Base-by-base conservation (phyloP, 805 yeast species). In the Starmera dryadoides region DNA sequence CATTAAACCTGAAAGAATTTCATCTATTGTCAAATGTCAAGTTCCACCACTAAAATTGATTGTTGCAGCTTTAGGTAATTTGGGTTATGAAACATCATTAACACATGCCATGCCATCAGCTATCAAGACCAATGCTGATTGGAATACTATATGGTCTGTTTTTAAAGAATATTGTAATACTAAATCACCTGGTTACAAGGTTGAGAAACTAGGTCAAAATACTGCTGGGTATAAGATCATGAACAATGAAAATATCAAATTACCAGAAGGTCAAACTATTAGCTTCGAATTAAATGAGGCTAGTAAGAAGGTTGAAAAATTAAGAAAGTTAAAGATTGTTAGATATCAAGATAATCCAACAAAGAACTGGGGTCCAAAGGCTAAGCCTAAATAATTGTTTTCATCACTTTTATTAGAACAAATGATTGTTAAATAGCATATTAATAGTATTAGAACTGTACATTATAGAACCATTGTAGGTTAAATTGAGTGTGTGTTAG, bases 361-460 rank as follows among this genome's bases (percentile, higher is more conserved):
- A 1, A 86, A 85, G 57, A 81, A 86, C 58, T 93, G 99, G 99
- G 99, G 99, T 2, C 99, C 98, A 29, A 86, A 84, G 64, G 78
- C 96, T 3, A 79, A 83, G 53, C 94, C 95, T 30, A 55, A 53
- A 43, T 51, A 30, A 34, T 19, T 11, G 9, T 12, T n/a, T n/a
- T n/a, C n/a, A n/a, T n/a, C n/a, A n/a, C n/a, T n/a, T n/a, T n/a
- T n/a, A n/a, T n/a, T n/a, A n/a, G n/a, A n/a, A n/a, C n/a, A n/a
- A n/a, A n/a, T n/a, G n/a, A n/a, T n/a, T n/a, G n/a, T n/a, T n/a
- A n/a, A n/a, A n/a, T n/a, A n/a, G n/a, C n/a, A n/a, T n/a, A n/a
- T n/a, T n/a, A n/a, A n/a, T n/a, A n/a, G n/a, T n/a, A n/a, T n/a
- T n/a, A n/a, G n/a, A n/a, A n/a, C n/a, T n/a, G n/a, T n/a, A n/a